phyloP scores from a whole-genome alignment of 78 protist genomes.

The Dictyostelium capitatum region DNA sequence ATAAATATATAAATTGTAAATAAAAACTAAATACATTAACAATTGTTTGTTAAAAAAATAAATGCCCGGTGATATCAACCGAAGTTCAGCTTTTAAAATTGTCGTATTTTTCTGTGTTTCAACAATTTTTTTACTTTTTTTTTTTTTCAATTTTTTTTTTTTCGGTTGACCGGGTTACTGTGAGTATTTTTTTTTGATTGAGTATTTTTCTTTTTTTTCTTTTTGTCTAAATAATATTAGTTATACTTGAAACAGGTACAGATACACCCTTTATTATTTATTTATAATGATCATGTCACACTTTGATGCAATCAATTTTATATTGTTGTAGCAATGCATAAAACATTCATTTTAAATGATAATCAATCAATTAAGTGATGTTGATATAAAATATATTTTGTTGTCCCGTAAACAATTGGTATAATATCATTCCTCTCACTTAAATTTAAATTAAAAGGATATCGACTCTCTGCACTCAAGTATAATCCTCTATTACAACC shows the following conservation, averaged over 20 bases:
- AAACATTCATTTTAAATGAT: not conserved
- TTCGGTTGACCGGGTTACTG: not conserved
- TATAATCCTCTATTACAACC: slow-evolving; percentile 14
- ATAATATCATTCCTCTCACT: no score
- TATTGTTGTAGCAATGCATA: not conserved
- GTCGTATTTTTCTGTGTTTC: no score
- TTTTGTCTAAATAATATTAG: not conserved
- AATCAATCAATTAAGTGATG: not conserved
- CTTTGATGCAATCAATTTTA: not conserved
- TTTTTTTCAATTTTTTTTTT: not conserved
- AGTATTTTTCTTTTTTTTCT: not conserved
- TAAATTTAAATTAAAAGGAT: slow-evolving; percentile 17
- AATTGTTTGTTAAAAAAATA: no score
- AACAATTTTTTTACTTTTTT: slow-evolving; percentile 22
- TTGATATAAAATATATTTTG: no score
- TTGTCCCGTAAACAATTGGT: no score
- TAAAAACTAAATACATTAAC: no score
- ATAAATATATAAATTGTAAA: not conserved
- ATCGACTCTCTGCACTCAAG: slow-evolving; percentile 59
- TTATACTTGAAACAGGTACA: slow-evolving; percentile 71
- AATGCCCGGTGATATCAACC: no score
- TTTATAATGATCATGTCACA: not conserved
- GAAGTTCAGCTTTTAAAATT: no score
- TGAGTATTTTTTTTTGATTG: not conserved
- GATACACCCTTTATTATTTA: slow-evolving; percentile 37